Base-by-base conservation (phyloP, 352 stramenopile species). In the Nothophytophthora sp. region DNA sequence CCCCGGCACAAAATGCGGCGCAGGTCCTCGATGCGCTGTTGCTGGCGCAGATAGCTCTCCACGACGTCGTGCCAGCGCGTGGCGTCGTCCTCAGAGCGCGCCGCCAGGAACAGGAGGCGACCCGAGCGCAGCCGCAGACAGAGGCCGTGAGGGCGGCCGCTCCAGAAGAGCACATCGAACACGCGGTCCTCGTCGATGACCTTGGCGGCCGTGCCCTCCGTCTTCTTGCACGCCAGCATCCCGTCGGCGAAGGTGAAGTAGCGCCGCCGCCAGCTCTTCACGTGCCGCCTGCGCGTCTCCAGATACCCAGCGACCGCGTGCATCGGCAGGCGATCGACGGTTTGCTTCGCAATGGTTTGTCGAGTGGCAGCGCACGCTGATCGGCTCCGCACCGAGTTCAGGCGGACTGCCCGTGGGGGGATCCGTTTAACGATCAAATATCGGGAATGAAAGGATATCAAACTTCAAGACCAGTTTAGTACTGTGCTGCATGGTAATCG, bases 231-330 rank as follows among this genome's bases (percentile, higher is more conserved):
- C 30, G 75, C 63, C 20, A 90, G 70, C 49, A 79, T 66, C 25
- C 79, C 76, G 50, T 85, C 71, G 25, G 73, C 55, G 37, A 90
- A 84, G 32, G 69, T 70, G 55, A 88, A 88, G 68, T 74, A 90
- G 55, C 76, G 74, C 5, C 69, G 64, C 43, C 82, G 81, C 79
- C 79, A 90, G 55, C 55, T 84, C 57, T 84, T 85, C 48, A 90
- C 54, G 43, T 81, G 79, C 34, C 67, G 70, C 12, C 79, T 73
- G 27, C 76, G 74, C 53, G 83, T 85, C 30, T 65, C 56, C 15
- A 90, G 71, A 50, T 78, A 88, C 10, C 79, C 79, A 47, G 50
- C 44, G 10, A 67, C 49, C 6, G 20, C 28, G 2, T 59, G 50
- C 50, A 60, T 60, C 9, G 18, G n/a, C n/a, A n/a, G n/a, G n/a